phyloP scores from a whole-genome alignment of 768 basidiomycete genomes.

The Auriscalpium microsporum region DNA sequence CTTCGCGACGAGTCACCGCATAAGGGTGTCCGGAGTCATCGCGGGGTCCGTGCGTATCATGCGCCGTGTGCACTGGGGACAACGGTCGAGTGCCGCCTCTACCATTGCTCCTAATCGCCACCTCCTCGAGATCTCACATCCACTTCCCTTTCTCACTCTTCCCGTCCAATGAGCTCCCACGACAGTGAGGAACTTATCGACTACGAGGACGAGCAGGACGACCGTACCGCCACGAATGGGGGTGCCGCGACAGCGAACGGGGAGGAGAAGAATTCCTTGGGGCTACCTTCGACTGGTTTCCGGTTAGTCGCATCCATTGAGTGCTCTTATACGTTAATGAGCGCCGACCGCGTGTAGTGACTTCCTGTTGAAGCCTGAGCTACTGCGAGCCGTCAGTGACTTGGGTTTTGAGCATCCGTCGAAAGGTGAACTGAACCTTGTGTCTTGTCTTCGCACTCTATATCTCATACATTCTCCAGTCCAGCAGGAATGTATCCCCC shows the following conservation, averaged over 20 bases:
- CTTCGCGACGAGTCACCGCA: too few species aligned
- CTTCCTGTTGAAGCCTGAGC: constrained; percentile 94
- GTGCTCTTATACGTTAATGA: constrained; percentile 5
- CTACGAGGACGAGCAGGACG: constrained; percentile 68
- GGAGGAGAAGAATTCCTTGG: constrained; percentile 98
- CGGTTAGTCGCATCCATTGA: constrained; percentile 40
- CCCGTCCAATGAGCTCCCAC: constrained; percentile 56
- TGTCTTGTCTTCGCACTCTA: too few species aligned
- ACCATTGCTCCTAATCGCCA: constrained; percentile 13
- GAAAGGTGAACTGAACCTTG: constrained; percentile 57
- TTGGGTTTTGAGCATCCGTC: constrained; percentile 99
- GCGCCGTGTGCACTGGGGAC: background rate
- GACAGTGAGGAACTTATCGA: constrained; percentile 91
- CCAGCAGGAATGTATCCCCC: constrained; percentile 99
- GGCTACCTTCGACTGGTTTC: constrained; percentile 99
- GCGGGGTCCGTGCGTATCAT: constrained; percentile 5
- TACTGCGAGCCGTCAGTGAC: constrained; percentile 95
- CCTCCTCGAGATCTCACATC: constrained; percentile 16
- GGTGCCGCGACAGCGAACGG: constrained; percentile 38
- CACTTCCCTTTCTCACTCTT: constrained; percentile 19
- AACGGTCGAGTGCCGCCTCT: constrained; percentile 6
- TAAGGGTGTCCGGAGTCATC: background rate
- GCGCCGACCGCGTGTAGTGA: constrained; percentile 49
- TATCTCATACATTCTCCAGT: constrained; percentile 39
- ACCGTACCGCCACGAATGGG: constrained; percentile 30